Evolutionary conservation across 2,329 filamentous ascomycete genomes (phyloP), one percentile per base, ranked within the genome.

Genomic region (Cytospora schulzeri): DNA sequence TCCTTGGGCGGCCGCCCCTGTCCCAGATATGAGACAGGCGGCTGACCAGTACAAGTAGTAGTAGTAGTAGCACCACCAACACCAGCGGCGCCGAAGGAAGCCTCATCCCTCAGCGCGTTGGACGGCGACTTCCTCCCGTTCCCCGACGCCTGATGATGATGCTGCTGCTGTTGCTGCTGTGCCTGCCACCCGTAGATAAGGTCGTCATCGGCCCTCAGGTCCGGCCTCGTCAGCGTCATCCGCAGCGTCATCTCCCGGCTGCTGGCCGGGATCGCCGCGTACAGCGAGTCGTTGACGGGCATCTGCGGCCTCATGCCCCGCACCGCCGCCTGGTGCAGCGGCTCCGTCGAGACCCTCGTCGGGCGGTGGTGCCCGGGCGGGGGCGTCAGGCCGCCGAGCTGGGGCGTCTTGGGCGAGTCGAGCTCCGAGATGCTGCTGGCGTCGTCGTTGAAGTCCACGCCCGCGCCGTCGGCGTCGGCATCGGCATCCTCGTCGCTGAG

Each of bases 171-270:
- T 8, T 48, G 41, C 41, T 48, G 45, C n/a, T 48, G 45, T 14
- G 19, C 6, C 45, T 48, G 85, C 87, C 88, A 91, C 51, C 87
- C 87, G 71, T 93, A 91, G 19, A 91, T 82, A 66, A 88, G 83
- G 14, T 89, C 86, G 67, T 94, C 90, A 67, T 88, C 83, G 5
- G 89, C 88, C 51, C 93, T 88, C 56, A 98, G 83, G 73, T 98
- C 94, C 0, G 93, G 91, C 55, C 93, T 84, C 4, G 95, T 98
- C 62, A 98, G 83, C 0, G 94, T 98, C 93, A 98, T 96, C 57
- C 93, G 91, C 57, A 98, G 79, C 3, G 95, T 98, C 93, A 97
- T 97, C 76, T 98, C 93, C 38, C 93, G 85, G 74, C 74, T 5
- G 77, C 72, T n/a, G 71, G 69, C 66, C 77, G 77, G 64, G 70